Evolutionary conservation across 352 stramenopile genomes (phyloP).

Genomic region (Phytophthora colocasiae): DNA sequence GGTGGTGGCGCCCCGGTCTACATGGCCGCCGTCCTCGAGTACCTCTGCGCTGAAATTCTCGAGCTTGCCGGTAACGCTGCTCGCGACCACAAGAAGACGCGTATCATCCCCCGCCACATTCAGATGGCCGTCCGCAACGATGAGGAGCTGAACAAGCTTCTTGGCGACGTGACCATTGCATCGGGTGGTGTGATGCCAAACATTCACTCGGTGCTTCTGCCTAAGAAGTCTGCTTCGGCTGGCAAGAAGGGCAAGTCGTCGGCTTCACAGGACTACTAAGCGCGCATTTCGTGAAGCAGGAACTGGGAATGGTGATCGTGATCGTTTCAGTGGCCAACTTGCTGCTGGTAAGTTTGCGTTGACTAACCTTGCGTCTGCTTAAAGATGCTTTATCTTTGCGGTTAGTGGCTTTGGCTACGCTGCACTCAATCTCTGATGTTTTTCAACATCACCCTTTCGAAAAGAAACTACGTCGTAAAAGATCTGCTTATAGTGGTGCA

Average conservation of each 20-base stretch:
- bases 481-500: too few species aligned
- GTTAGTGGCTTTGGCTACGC: constrained; percentile 10
- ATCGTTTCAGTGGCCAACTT: constrained; percentile 12
- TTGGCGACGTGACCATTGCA: constrained; percentile 96
- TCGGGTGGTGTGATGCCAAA: constrained; percentile 96
- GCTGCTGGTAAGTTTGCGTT: constrained; percentile 26
- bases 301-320: constrained; percentile 12
- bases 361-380: constrained; percentile 8
- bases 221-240: constrained; percentile 80
- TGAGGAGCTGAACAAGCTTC: constrained; percentile 96
- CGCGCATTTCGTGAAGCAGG: constrained; percentile 29
- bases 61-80: constrained; percentile 96
- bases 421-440: constrained; percentile 46
- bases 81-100: constrained; percentile 97
- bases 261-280: constrained; percentile 69
- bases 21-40: constrained; percentile 95
- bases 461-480: constrained; percentile 19
- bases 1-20: constrained; percentile 94
- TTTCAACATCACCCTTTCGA: constrained; percentile 54
- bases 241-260: constrained; percentile 64
- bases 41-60: constrained; percentile 95
- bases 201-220: constrained; percentile 94
- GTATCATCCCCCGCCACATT: constrained; percentile 97
- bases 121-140: constrained; percentile 94
- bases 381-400: constrained; percentile 27